Base-by-base conservation (phyloP, 305 asterid genomes). In the Rubia tinctorum region DNA sequence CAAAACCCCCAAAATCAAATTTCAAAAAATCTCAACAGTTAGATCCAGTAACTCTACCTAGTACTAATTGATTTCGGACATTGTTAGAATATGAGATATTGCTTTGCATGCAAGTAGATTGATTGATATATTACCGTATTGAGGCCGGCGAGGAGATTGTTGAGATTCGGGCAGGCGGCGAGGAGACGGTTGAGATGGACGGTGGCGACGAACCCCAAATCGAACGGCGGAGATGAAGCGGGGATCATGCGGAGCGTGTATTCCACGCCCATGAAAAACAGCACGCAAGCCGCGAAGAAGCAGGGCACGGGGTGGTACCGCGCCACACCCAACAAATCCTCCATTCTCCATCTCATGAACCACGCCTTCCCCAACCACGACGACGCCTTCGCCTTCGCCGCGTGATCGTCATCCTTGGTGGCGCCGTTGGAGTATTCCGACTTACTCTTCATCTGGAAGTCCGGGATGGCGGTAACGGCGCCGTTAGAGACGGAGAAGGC, bases 221-320 rank as follows among this genome's bases (percentile, higher is more conserved):
- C 99, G 68, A 86, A 90, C n/a, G 99, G 98, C 66, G 87, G 85
- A 43, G 91, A 81, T 56, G 81, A 73, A 40, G 89, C 62, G 13
- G 95, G 93, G 42, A 94, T 80, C 99, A 94, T 91, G 66, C 74
- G 78, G 39, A 91, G 90, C 7, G 97, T 91, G 74, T 94, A 94
- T n/a, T 94, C 97, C 8, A 91, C 95, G 18, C 77, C 96, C 95
- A 94, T 91, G 84, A 94, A 94, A 7, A 91, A 85, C 78, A 91
- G 49, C 40, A 94, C 39, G 25, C 82, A 71, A 10, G 74, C 86
- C n/a, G 91, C 97, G 74, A 94, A 86, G 67, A 62, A 69, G 82
- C 95, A 91, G 45, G 89, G 97, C 11, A 86, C 17, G 0, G 97
- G 97, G 80, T 94, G 99, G 82, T 81, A 66, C 66, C 77, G 85